These are phyloP conservation scores for Leccinellum rugosiceps DNA, from an alignment of 768 basidiomycete genomes.

Conservation along the genomic window DNA sequence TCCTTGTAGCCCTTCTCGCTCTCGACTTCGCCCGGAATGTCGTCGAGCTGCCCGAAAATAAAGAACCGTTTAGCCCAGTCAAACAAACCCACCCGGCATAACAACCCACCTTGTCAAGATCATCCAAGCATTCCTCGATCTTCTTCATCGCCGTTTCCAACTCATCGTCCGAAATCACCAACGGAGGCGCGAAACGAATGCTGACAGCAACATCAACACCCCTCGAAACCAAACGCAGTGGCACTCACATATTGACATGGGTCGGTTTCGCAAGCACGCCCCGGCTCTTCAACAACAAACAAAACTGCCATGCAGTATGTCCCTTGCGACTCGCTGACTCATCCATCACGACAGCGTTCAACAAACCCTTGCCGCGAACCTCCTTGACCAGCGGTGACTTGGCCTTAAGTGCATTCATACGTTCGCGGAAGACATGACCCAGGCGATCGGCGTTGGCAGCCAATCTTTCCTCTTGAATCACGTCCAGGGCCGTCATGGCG, in stretches of 20 bases:
- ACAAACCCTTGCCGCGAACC: conserved; percentile 82
- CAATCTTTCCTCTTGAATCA: conserved; percentile 86
- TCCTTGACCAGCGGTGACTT: conserved; percentile 68
- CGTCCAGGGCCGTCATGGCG: conserved; percentile 85
- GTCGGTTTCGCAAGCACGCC: conserved; percentile 96
- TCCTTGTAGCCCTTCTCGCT: conserved; percentile 59
- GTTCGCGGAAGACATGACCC: conserved; percentile 76
- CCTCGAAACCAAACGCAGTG: neutral
- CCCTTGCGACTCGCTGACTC: conserved; percentile 74
- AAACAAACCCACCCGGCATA: neutral
- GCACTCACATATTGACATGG: conserved; percentile 84
- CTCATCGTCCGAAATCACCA: conserved; percentile 91
- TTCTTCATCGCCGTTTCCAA: conserved; percentile 68
- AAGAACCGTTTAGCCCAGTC: neutral
- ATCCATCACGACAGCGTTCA: conserved; percentile 94
- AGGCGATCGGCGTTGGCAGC: conserved; percentile 74
- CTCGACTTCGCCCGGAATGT: conserved; percentile 63
- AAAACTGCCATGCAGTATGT: conserved; percentile 93
- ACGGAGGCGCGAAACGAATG: conserved; percentile 93
- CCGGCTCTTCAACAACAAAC: conserved; percentile 85
- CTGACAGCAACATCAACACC: conserved; percentile 37
- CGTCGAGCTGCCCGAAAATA: conserved; percentile 38
- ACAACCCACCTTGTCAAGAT: conserved; percentile 70
- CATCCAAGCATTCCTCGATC: conserved; percentile 72
- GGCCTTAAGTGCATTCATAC: conserved; percentile 46